Evolutionary conservation across 2,329 filamentous ascomycete species (phyloP).

Genomic region (Rhytidhysteron rufulum): DNA sequence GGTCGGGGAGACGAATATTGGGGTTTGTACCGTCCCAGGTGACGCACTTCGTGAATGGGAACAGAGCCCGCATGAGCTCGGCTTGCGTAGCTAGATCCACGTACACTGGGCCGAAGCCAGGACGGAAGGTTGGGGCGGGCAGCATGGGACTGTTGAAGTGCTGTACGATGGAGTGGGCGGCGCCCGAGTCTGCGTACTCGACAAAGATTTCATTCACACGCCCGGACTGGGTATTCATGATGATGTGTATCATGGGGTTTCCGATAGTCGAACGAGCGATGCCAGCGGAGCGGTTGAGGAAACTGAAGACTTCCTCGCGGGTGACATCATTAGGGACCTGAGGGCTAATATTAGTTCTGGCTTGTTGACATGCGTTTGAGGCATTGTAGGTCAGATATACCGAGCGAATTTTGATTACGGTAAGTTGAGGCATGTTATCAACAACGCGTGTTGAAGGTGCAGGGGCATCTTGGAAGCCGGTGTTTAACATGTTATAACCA

Average conservation of each 20-base stretch:
- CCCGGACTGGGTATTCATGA: background rate
- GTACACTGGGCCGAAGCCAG: constrained; percentile 43
- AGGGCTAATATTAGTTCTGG: no score
- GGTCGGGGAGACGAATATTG: background rate
- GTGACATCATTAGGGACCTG: constrained; percentile 51
- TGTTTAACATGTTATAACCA: no score
- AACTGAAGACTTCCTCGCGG: constrained; percentile 46
- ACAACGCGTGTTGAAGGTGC: no score
- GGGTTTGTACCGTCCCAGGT: background rate
- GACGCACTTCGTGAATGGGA: constrained; percentile 48
- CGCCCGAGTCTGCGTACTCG: constrained; percentile 13
- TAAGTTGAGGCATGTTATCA: no score
- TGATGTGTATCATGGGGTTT: constrained; percentile 13
- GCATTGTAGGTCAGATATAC: no score
- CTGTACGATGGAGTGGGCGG: constrained; percentile 34
- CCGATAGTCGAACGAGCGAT: constrained; percentile 24
- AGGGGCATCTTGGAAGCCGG: no score
- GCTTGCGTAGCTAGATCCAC: constrained; percentile 46
- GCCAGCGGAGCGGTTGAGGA: constrained; percentile 42
- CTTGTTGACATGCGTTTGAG: no score
- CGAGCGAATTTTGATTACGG: no score
- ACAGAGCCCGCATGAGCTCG: constrained; percentile 48
- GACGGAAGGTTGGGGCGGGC: constrained; percentile 34
- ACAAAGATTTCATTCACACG: background rate
- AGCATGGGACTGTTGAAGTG: constrained; percentile 6